phyloP scores from a whole-genome alignment of 164 flowering plant genomes.

The Akebia trifoliata region DNA sequence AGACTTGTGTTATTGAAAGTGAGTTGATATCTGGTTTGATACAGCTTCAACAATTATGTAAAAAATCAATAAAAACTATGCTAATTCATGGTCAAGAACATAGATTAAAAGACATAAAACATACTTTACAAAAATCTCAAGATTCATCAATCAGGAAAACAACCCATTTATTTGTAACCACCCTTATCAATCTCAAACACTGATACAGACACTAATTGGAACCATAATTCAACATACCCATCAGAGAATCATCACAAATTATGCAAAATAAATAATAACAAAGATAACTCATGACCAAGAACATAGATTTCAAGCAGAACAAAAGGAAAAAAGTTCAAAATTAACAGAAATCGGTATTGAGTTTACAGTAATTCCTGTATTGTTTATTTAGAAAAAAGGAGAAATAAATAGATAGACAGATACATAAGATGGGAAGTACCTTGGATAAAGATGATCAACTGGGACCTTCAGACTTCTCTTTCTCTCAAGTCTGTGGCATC shows the following conservation, averaged over 20 bases:
- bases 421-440: not conserved
- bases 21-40: no score
- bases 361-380: not conserved
- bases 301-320: constrained; percentile 2
- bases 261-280: no score
- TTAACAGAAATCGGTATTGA: no score
- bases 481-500: no score
- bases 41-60: no score
- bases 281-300: not conserved
- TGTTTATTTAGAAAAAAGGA: not conserved
- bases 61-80: no score
- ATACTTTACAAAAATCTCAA: no score
- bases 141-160: not conserved
- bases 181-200: constrained; percentile 1
- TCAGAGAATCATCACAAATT: not conserved
- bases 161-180: not conserved
- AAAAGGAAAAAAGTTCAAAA: not conserved
- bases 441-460: not conserved
- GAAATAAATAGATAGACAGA: not conserved
- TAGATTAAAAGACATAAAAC: not conserved
- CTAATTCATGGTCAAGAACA: not conserved
- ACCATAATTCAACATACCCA: constrained; percentile 5
- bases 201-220: no score
- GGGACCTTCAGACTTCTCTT: no score
- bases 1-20: not conserved